phyloP scores from a whole-genome alignment of 1,284 basidiomycete species.

The Tremellales sp. region DNA sequence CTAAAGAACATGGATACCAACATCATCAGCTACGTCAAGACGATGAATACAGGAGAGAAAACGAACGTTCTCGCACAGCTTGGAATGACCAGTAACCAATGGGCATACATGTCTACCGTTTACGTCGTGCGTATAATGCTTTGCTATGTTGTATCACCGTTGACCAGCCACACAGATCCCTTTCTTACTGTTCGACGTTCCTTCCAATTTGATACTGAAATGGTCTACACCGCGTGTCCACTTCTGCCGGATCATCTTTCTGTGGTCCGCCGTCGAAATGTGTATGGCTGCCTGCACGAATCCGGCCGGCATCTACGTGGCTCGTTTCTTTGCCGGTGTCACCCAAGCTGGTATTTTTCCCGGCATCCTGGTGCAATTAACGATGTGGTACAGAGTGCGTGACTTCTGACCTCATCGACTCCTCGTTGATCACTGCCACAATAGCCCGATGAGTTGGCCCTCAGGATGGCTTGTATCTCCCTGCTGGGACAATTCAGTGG shows the following conservation, averaged over 20 bases:
- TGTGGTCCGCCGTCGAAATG: conserved; percentile 5
- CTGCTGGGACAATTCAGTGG: conserved; percentile 16
- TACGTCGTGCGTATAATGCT: conserved; percentile 1
- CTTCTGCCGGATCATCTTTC: conserved; percentile 10
- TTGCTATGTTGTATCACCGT: background rate
- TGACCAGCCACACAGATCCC: background rate
- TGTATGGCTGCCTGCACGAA: conserved; percentile 9
- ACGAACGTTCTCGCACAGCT: conserved; percentile 11
- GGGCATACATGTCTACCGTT: conserved; percentile 7
- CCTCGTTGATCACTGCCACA: background rate
- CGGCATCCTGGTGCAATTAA: conserved; percentile 1
- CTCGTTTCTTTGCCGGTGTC: conserved; percentile 4
- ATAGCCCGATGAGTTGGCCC: conserved; percentile 9
- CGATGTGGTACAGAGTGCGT: background rate
- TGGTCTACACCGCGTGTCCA: conserved; percentile 6
- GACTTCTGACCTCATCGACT: background rate
- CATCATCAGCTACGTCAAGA: conserved; percentile 9
- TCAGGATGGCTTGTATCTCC: conserved; percentile 6
- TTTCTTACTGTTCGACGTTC: conserved; percentile 14
- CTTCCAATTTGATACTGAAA: conserved; percentile 12
- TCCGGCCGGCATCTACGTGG: background rate
- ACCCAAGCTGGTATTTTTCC: conserved; percentile 2
- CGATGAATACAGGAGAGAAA: conserved; percentile 4
- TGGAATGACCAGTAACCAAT: conserved; percentile 13
- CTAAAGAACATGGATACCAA: conserved; percentile 16